Base-by-base conservation (phyloP, 2,329 filamentous ascomycete genomes). In the Cryphonectria carpinicola region DNA sequence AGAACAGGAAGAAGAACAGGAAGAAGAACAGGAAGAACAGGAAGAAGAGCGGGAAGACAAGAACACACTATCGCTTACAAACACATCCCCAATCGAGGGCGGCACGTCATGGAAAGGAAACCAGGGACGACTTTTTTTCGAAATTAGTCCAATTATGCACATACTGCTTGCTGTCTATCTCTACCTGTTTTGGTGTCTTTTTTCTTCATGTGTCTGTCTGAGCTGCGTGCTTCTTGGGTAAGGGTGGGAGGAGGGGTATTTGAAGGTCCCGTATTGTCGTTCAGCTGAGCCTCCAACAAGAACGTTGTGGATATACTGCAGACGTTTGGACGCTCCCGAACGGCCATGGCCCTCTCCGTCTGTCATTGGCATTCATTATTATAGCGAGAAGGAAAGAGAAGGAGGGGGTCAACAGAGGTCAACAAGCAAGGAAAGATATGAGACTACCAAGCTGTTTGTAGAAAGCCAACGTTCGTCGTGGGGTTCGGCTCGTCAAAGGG, bases 41-140 rank as follows among this genome's bases (percentile, higher is more conserved):
- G 35, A 37, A 10, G 25, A 17, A 32, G 67, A 65, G 56, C 56
- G 39, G 52, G 56, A 39, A 61, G 8, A 49, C 68, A 58, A 65
- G 62, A 52, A 72, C 64, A 67, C 70, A 67, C 70, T 72, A 65
- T 72, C 70, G 68, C 65, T 72, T 72, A 72, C 61, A 67, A 66
- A 66, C 68, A 65, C 49, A 43, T 56, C 65, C 41, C 60, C 46
- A 67, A 65, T n/a, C 60, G 67, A 58, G 62, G 39, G 54, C 22
- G 25, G 61, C 46, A 54, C 37, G 25, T 32, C 41, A 58, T 43
- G n/a, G 49, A 43, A 43, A 22, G 46, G 46, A 17, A 49, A 22
- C n/a, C 13, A 5, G 35, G 32, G 37, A 13, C 25, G 35, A 32
- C 37, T 43, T 39, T 32, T 32, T 32, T 43, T 56, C 65, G 54